Evolutionary conservation across 148 eudicot species (phyloP).

Genomic region (Rhododendron ferrugineum): DNA sequence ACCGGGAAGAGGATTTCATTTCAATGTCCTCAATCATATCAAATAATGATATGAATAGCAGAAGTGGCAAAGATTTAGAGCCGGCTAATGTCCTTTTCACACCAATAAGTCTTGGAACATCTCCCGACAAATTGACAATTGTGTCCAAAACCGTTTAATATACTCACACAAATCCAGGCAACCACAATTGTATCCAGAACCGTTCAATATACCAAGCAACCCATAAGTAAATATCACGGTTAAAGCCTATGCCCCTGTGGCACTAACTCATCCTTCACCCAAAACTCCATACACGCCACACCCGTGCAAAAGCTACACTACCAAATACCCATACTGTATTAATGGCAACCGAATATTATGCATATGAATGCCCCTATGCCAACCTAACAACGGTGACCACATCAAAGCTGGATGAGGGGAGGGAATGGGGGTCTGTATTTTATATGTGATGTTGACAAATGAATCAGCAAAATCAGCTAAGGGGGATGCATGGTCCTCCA

Average conservation of each 20-base stretch:
- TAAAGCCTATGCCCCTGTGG: not conserved
- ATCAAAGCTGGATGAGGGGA: constrained; percentile 2
- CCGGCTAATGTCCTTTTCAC: no score
- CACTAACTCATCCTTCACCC: not conserved
- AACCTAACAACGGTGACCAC: not conserved
- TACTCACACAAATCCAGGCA: no score
- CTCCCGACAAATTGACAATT: no score
- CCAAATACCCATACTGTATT: not conserved
- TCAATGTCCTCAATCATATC: no score
- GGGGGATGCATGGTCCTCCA: not conserved
- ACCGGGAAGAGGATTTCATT: not conserved
- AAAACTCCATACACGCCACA: not conserved
- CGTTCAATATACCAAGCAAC: not conserved
- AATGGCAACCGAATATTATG: not conserved
- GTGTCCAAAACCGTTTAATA: no score
- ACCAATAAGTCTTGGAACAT: not conserved
- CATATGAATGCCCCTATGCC: not conserved
- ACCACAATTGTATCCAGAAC: no score
- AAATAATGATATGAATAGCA: no score
- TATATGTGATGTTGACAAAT: not conserved
- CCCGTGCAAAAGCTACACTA: not conserved
- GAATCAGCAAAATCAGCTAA: not conserved
- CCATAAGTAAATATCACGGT: not conserved
- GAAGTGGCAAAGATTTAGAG: no score
- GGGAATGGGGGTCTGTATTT: not conserved